Evolutionary conservation across 768 basidiomycete species (phyloP), one percentile per base, ranked within the genome.

Genomic region (Kwoniella pini): DNA sequence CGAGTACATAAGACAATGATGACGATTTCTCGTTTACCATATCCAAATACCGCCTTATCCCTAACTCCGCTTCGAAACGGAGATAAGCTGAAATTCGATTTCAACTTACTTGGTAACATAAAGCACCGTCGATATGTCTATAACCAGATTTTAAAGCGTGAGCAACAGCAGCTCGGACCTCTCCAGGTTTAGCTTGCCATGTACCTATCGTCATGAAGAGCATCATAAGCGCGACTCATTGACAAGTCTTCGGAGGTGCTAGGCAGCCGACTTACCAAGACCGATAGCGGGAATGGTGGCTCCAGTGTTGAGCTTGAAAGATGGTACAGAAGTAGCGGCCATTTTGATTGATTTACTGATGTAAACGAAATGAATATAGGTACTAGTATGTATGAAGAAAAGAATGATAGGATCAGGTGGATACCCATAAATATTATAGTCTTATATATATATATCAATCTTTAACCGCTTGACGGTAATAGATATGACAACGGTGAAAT

Each of bases 121-220:
- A 72, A 83, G 86, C 75, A 69, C 84, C 54, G 68, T 83, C 82
- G 38, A 85, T 78, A 63, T 83, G 83, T 13, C 81, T 76, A 82
- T 92, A 93, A 2, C 90, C 91, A 43, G 81, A 80, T 77, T 82
- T 85, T 65, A 94, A 80, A 0, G 91, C 90, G 67, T 81, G 81
- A 67, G 86, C 83, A 54, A 93, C 90, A 21, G 91, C 90, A 39
- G 84, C 79, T 67, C 85, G 84, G 57, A 91, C 90, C 38, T 82
- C 82, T 48, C 87, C 88, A 2, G 89, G 85, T 56, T 81, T 64
- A 49, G 86, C 86, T 70, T 87, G 86, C 89, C 88, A 91, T 46
- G 89, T 90, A n/a, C 88, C 87, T 86, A 54, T n/a, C 13, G 4
- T 21, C 1, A n/a, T n/a, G 10, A 7, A 38, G 33, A 15, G 33